Evolutionary conservation across 306 rosid genomes (phyloP).

Genomic region (Ochetophila trinervis): DNA sequence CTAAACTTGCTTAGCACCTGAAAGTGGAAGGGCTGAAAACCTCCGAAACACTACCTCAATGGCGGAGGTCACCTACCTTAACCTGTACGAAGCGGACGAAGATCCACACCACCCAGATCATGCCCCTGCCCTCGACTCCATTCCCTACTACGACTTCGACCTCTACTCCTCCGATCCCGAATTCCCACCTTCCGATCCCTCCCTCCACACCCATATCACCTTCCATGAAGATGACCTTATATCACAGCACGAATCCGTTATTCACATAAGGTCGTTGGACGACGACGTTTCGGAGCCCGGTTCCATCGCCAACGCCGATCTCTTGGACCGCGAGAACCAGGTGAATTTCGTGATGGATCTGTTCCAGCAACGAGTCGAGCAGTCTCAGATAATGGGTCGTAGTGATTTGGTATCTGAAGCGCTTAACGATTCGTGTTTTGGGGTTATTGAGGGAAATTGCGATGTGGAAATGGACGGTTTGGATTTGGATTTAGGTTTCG

Average conservation of each 20-base stretch:
- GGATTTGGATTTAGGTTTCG: constrained; percentile 38
- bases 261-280: constrained; percentile 8
- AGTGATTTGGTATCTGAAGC: constrained; percentile 34
- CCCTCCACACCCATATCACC: constrained; percentile 17
- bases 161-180: constrained; percentile 44
- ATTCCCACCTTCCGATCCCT: constrained; percentile 29
- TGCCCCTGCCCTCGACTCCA: constrained; percentile 27
- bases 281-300: constrained; percentile 25
- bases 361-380: constrained; percentile 85
- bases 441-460: constrained; percentile 42
- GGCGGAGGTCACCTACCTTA: constrained; percentile 48
- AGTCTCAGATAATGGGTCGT: constrained; percentile 44
- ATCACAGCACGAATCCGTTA: constrained; percentile 23
- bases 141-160: constrained; percentile 40
- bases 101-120: constrained; percentile 30
- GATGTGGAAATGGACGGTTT: constrained; percentile 37
- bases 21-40: not conserved
- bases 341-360: constrained; percentile 79
- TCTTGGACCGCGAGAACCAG: constrained; percentile 51
- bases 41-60: constrained; percentile 22
- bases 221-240: constrained; percentile 16
- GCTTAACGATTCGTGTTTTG: constrained; percentile 37
- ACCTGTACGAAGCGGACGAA: constrained; percentile 40
- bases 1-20: not conserved
- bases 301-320: constrained; percentile 33